These are phyloP conservation scores for Arthrobotrys pseudoclavata DNA, from an alignment of 2,329 filamentous ascomycete genomes.

Conservation along the genomic window DNA sequence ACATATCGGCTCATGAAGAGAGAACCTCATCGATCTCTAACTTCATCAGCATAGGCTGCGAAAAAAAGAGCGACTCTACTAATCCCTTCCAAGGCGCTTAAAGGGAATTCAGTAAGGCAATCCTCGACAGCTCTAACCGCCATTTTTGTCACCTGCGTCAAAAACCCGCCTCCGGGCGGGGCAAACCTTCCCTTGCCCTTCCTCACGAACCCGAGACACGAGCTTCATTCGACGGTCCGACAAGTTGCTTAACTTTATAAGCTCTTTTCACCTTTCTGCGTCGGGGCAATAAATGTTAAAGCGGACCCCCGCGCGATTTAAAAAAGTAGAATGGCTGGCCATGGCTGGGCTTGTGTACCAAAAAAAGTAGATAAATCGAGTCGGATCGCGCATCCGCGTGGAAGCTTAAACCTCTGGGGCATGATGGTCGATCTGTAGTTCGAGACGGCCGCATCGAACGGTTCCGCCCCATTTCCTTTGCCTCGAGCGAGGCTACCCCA, in stretches of 20 bases:
- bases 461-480: not conserved
- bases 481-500: not conserved
- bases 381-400: constrained; percentile 21
- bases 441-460: constrained; percentile 2
- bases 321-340: constrained; percentile 42
- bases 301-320: constrained; percentile 20
- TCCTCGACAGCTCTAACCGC: constrained; percentile 21
- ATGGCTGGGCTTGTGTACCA: not conserved
- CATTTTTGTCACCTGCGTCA: constrained; percentile 45
- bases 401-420: constrained; percentile 1
- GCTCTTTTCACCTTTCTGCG: constrained; percentile 20
- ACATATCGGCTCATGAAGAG: constrained; percentile 1
- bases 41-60: not conserved
- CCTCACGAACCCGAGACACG: constrained; percentile 38
- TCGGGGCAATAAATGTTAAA: constrained; percentile 34
- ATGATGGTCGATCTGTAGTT: not conserved
- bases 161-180: constrained; percentile 40
- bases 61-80: constrained; percentile 3
- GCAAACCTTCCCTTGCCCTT: constrained; percentile 10
- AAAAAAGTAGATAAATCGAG: not conserved
- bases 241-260: not conserved
- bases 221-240: constrained; percentile 16
- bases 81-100: constrained; percentile 26
- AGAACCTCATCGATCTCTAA: constrained; percentile 19
- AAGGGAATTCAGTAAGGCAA: constrained; percentile 5